Base-by-base conservation (phyloP, 2,329 filamentous ascomycete species). In the Aspergillus brunneoviolaceus region DNA sequence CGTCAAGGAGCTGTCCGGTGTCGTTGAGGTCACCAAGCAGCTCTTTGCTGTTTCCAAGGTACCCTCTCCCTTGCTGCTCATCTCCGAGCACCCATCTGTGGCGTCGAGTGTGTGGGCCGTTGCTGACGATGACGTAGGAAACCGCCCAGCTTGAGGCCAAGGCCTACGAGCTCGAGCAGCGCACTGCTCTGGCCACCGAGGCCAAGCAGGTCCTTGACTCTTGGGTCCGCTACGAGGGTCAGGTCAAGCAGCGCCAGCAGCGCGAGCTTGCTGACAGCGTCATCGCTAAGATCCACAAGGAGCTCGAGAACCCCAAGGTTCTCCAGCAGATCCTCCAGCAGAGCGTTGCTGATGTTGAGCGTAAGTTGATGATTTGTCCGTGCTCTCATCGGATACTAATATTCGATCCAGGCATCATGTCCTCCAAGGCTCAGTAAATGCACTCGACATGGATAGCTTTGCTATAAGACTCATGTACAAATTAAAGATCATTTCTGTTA, bases 161-260 rank as follows among this genome's bases (percentile, higher is more conserved):
- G 87, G 93, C 92, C 67, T 99, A 89, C 82, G 92, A 98, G 86
- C 88, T 98, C 70, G 92, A 98, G 87, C 95, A 99, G 84, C 89
- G 89, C 84, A 97, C 94, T 63, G 90, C 92, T 71, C 85, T 99
- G 68, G 92, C 92, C 61, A 84, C 87, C 66, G 95, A 99, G 86
- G 94, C 94, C 75, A 99, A 97, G 89, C 75, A 85, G 63, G 95
- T 98, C 61, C 88, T 99, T 67, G 95, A 99, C 79, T 97, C 92
- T 60, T 99, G 95, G 96, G 93, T 98, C 67, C 90, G 95, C 78
- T 99, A 99, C 81, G 95, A 99, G 85, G 84, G 90, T 72, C 95
- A 98, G 85, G 93, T 99, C 76, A 99, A 98, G 90, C 90, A 94
- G 84, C 90, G 95, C 79, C 92, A 99, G 85, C 95, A 99, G 87